Conservation (phyloP, 2,329 filamentous ascomycete species). For the Penicillium olsonii region DNA sequence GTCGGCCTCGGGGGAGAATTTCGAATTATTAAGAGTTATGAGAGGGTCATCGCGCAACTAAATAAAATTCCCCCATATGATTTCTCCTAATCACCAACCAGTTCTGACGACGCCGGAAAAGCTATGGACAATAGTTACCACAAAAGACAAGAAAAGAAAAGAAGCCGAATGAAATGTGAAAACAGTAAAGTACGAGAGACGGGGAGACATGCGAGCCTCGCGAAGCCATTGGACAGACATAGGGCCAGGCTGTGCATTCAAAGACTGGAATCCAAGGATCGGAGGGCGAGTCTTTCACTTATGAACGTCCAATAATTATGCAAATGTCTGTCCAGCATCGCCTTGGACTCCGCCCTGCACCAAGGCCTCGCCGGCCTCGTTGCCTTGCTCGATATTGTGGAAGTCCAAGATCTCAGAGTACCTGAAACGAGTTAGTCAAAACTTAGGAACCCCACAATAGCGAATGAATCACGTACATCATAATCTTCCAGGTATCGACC, state of each 20-base stretch:
- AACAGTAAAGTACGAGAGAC: constrained; percentile 5
- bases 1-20: too few species aligned
- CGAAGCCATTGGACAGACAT: constrained; percentile 19
- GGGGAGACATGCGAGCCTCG: constrained; percentile 16
- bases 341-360: constrained; percentile 27
- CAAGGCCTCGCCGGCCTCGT: constrained; percentile 34
- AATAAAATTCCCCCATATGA: constrained; percentile 12
- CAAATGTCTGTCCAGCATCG: constrained; percentile 24
- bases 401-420: constrained; percentile 99
- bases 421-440: constrained; percentile 55
- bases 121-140: constrained; percentile 28
- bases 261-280: constrained; percentile 11
- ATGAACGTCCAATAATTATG: constrained; percentile 18
- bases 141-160: constrained; percentile 16
- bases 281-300: constrained; percentile 1
- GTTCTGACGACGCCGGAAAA: constrained; percentile 28
- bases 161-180: constrained; percentile 9
- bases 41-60: constrained; percentile 9
- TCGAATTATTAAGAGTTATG: constrained; percentile 4
- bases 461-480: constrained; percentile 72
- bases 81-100: constrained; percentile 24
- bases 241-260: constrained; percentile 22
- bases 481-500: constrained; percentile 99
- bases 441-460: not conserved
- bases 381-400: constrained; percentile 76